Evolutionary conservation across 345 rosid species (phyloP), one percentile per base, ranked within the genome.

Genomic region (Eucalyptus erythrocorys): DNA sequence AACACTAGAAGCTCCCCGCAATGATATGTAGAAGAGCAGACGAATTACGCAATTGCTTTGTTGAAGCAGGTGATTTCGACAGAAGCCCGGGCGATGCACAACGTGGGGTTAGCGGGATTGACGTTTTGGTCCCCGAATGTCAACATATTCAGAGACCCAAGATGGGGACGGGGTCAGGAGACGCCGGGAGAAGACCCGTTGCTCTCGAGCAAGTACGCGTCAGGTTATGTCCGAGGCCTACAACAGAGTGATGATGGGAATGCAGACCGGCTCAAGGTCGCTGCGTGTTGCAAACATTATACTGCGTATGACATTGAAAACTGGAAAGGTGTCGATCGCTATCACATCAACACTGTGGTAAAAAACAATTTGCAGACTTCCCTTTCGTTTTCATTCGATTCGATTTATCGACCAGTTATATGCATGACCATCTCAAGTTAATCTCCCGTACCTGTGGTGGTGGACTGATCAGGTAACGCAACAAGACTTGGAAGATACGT

Each of bases 121-220:
- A 98, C 99, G 47, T 97, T 82, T 88, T 98, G 99, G 99, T 95
- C 98, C 11, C 99, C 99, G 51, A 98, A 98, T 81, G 85, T 97
- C 13, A 98, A 98, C 91, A 95, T 98, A 85, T 94, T 97, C 88
- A 91, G 99, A 37, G 99, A 98, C 88, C 99, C 99, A 9, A 94
- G 99, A 90, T 98, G 98, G 99, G 99, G 99, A 80, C 93, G 99
- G 89, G 97, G 96, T 40, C 98, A 96, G 87, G 99, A 97, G 88
- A 97, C 99, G 85, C 99, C 99, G 1, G 99, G 99, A 15, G 99
- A 97, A 90, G 99, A 98, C 88, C 99, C 99, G 6, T 76, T 94
- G 89, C 96, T 98, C 16, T 37, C 96, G 9, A 95, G 99, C 85
- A 95, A 95, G 86, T 98, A 98, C 88, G 99, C 93, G 49, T 79